Evolutionary conservation across 1,284 basidiomycete genomes (phyloP).

Genomic region (Albatrellus sp.): DNA sequence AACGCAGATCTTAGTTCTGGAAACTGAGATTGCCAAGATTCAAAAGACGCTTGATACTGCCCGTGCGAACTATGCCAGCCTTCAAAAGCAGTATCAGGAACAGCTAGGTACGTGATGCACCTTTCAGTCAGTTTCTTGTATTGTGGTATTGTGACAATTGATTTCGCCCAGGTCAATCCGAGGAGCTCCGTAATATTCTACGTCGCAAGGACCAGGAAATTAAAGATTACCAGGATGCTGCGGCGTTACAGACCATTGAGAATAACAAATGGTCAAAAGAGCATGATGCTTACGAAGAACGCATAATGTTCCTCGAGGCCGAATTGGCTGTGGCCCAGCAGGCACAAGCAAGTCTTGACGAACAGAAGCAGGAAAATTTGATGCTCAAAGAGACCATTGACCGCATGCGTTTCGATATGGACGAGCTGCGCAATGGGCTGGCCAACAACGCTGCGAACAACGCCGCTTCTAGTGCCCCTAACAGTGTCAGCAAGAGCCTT

Average conservation of each 20-base stretch:
- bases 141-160: conserved; percentile 1
- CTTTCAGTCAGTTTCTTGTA: conserved; percentile 3
- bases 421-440: conserved; percentile 80
- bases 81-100: conserved; percentile 79
- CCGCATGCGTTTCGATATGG: conserved; percentile 80
- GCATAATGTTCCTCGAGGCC: conserved; percentile 47
- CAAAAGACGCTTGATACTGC: conserved; percentile 61
- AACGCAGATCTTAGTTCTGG: conserved; percentile 55
- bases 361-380: conserved; percentile 86
- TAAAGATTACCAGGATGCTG: conserved; percentile 45
- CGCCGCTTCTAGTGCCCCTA: conserved; percentile 30
- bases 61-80: conserved; percentile 52
- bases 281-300: conserved; percentile 56
- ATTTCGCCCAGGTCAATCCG: conserved; percentile 45
- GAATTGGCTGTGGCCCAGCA: conserved; percentile 60
- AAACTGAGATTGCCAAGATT: conserved; percentile 67
- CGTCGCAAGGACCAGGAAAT: conserved; percentile 65
- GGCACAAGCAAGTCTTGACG: conserved; percentile 63
- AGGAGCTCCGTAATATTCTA: conserved; percentile 64
- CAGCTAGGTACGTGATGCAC: conserved; percentile 52
- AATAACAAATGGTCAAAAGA: conserved; percentile 48
- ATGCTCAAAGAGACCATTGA: conserved; percentile 89
- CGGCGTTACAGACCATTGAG: conserved; percentile 50
- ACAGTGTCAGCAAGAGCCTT: conserved; percentile 66
- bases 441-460: conserved; percentile 33